A percentile compares a stretch with the other conserved stretches of the same genome.
These are phyloP conservation scores for Cytospora piceicola DNA, from an alignment of 2,329 filamentous ascomycete species.

Conservation along the genomic window DNA sequence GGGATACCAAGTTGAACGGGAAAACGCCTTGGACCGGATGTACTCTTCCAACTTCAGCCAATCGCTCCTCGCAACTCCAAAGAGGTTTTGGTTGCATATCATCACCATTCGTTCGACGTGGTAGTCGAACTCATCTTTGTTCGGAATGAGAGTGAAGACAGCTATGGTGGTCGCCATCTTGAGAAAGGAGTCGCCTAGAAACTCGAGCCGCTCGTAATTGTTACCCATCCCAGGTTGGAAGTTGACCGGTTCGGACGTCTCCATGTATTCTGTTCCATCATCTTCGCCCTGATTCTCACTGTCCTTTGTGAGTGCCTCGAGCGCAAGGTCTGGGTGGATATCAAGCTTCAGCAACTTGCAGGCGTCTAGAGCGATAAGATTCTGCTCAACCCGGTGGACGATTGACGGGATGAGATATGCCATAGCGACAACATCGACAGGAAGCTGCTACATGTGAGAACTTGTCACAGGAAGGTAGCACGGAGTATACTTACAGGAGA, in stretches of 20 bases:
- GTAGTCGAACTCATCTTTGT: slow-evolving; percentile 81
- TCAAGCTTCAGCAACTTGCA: slow-evolving; percentile 66
- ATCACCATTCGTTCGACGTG: slow-evolving; percentile 91
- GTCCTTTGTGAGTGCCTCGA: slow-evolving; percentile 93
- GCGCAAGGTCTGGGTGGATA: slow-evolving; percentile 69
- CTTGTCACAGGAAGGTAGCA: not conserved
- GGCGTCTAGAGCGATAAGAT: slow-evolving; percentile 78
- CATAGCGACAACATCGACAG: slow-evolving; percentile 70
- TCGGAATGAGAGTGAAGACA: slow-evolving; percentile 75
- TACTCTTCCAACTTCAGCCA: slow-evolving; percentile 67
- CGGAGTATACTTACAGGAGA: slow-evolving; percentile 65
- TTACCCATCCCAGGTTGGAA: slow-evolving; percentile 85
- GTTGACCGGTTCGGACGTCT: slow-evolving; percentile 62
- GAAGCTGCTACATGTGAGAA: slow-evolving; percentile 56
- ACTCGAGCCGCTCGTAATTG: slow-evolving; percentile 94
- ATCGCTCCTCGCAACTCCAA: slow-evolving; percentile 69
- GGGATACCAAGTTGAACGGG: slow-evolving; percentile 86
- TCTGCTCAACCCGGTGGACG: slow-evolving; percentile 80
- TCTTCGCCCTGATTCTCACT: slow-evolving; percentile 82
- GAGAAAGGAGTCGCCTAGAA: slow-evolving; percentile 89
- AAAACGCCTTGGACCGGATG: slow-evolving; percentile 82
- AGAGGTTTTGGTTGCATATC: slow-evolving; percentile 89
- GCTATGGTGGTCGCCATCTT: slow-evolving; percentile 96
- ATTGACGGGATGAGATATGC: slow-evolving; percentile 80
- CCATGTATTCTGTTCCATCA: slow-evolving; percentile 38